Percentiles rank a stretch among this genome's conserved stretches.
These are phyloP conservation scores for Metschnikowia orientalis DNA, from an alignment of 805 yeast species.

Conservation along the genomic window DNA sequence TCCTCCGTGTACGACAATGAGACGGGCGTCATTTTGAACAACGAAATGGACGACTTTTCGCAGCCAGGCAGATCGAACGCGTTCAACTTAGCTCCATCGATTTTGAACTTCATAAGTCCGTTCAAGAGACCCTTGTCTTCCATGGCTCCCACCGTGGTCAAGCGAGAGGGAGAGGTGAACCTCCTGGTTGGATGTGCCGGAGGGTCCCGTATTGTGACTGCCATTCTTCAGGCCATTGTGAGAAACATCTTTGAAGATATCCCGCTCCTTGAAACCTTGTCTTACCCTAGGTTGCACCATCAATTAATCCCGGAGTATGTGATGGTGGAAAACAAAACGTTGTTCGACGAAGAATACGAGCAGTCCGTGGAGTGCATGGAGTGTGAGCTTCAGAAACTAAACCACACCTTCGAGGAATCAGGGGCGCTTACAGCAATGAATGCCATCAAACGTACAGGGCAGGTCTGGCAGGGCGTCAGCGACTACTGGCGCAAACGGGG, in stretches of 20 bases:
- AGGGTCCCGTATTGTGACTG: conserved; percentile 80
- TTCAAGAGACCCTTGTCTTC: conserved; percentile 81
- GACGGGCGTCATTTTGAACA: conserved; percentile 81
- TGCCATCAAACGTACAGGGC: conserved; percentile 40
- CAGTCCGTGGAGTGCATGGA: not conserved
- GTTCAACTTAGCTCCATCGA: conserved; percentile 76
- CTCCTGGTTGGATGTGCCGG: conserved; percentile 87
- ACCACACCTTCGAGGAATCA: conserved; percentile 29
- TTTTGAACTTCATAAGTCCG: conserved; percentile 72
- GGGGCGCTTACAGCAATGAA: conserved; percentile 42
- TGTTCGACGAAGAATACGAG: conserved; percentile 29
- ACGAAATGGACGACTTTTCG: conserved; percentile 95
- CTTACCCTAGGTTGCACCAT: conserved; percentile 84
- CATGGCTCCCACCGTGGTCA: conserved; percentile 64
- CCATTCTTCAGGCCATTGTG: conserved; percentile 76
- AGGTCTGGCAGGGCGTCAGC: conserved; percentile 64
- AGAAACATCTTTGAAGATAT: conserved; percentile 56
- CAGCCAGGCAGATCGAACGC: conserved; percentile 65
- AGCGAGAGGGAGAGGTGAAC: conserved; percentile 31
- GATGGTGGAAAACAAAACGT: conserved; percentile 54
- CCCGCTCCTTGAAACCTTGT: conserved; percentile 61
- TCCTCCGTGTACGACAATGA: conserved; percentile 71
- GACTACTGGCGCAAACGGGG: conserved; percentile 92
- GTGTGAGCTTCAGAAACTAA: conserved; percentile 41
- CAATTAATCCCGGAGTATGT: conserved; percentile 74